These are phyloP conservation scores for Kodamaea fungicola DNA, from an alignment of 1,139 yeast species.

Conservation along the genomic window DNA sequence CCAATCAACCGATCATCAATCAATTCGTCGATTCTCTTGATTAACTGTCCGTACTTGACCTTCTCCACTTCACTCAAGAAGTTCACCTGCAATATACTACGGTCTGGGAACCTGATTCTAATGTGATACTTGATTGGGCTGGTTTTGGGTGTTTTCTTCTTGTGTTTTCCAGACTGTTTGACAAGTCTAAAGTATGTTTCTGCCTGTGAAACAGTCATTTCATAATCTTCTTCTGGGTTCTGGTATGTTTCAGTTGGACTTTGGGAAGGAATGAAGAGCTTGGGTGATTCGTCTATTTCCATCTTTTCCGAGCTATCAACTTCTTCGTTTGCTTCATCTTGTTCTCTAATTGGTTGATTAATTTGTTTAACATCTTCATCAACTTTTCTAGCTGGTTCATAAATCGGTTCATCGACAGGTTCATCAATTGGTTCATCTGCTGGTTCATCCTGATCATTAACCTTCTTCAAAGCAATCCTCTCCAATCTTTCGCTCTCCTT, in stretches of 20 bases:
- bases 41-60: conserved; percentile 41
- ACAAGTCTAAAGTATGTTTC: conserved; percentile 49
- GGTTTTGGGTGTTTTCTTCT: conserved; percentile 20
- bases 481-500: conserved; percentile 2
- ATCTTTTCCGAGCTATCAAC: not conserved
- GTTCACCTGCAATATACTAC: conserved; percentile 45
- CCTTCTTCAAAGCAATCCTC: no score
- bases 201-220: conserved; percentile 52
- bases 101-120: conserved; percentile 54
- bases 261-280: conserved; percentile 20
- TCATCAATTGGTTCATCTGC: no score
- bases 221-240: conserved; percentile 47
- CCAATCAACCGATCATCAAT: conserved; percentile 35
- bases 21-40: conserved; percentile 34
- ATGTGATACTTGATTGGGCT: conserved; percentile 30
- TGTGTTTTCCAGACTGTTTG: conserved; percentile 34
- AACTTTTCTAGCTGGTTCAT: no score
- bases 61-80: conserved; percentile 35
- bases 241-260: conserved; percentile 22
- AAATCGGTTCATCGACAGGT: no score
- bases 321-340: no score
- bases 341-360: not conserved
- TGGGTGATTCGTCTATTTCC: conserved; percentile 14
- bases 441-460: no score
- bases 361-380: no score